These are phyloP conservation scores for Orbilia oligospora DNA, from an alignment of 2,329 filamentous ascomycete species.

Conservation along the genomic window DNA sequence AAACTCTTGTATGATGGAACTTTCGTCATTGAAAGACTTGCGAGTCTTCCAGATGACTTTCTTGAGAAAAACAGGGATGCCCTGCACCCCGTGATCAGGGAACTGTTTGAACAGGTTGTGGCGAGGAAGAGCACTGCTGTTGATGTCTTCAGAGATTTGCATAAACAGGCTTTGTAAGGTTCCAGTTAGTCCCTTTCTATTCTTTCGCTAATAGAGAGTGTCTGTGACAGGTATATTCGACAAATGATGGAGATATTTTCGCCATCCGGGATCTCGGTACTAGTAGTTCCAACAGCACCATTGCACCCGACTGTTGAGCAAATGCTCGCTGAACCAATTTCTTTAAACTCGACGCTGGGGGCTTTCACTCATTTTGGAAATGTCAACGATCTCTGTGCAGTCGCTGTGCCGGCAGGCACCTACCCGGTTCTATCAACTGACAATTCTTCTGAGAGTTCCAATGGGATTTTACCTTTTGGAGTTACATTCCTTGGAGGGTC, in stretches of 20 bases:
- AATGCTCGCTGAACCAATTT: constrained; percentile 71
- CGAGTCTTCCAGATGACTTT: constrained; percentile 67
- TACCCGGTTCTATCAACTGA: constrained; percentile 63
- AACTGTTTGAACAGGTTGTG: constrained; percentile 68
- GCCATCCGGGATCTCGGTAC: constrained; percentile 67
- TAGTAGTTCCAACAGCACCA: constrained; percentile 74
- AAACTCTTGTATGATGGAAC: constrained; percentile 73
- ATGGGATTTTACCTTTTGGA: constrained; percentile 67
- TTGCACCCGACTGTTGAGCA: constrained; percentile 71
- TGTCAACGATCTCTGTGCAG: constrained; percentile 73
- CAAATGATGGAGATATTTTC: constrained; percentile 68
- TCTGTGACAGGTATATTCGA: constrained; percentile 66
- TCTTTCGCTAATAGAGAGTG: constrained; percentile 5
- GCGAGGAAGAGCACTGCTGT: constrained; percentile 68
- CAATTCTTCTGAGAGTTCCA: constrained; percentile 53
- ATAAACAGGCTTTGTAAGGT: constrained; percentile 67
- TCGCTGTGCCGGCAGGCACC: constrained; percentile 71
- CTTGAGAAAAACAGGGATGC: constrained; percentile 65
- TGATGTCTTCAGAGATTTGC: constrained; percentile 70
- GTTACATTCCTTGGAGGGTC: constrained; percentile 68
- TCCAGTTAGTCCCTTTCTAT: neutral
- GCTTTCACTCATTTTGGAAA: constrained; percentile 76
- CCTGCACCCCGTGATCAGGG: constrained; percentile 70
- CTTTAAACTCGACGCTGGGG: constrained; percentile 72
- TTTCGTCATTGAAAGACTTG: constrained; percentile 73